Percentiles rank a stretch among this genome's conserved stretches.
These are phyloP conservation scores for Aspergillus melleus DNA, from an alignment of 2,329 filamentous ascomycete species.

Conservation along the genomic window DNA sequence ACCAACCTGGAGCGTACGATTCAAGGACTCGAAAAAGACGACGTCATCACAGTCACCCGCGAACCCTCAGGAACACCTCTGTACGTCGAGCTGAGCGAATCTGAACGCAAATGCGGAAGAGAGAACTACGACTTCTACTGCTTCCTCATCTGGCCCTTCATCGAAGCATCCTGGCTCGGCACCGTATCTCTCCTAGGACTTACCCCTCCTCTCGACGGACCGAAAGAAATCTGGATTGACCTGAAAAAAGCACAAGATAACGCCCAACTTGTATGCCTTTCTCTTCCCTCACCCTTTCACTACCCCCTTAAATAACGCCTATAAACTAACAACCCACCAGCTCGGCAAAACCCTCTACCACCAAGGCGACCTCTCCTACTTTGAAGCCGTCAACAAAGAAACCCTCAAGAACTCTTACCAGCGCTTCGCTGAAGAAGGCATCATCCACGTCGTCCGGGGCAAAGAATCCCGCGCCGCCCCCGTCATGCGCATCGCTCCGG, in stretches of 20 bases:
- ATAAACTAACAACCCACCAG: slow-evolving; percentile 42
- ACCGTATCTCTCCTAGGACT: slow-evolving; percentile 85
- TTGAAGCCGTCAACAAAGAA: slow-evolving; percentile 98
- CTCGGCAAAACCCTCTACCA: slow-evolving; percentile 96
- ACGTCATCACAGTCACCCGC: slow-evolving; percentile 69
- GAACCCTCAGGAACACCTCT: slow-evolving; percentile 56
- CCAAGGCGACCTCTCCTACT: slow-evolving; percentile 94
- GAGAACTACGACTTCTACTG: slow-evolving; percentile 99
- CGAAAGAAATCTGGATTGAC: slow-evolving; percentile 76
- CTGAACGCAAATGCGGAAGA: slow-evolving; percentile 74
- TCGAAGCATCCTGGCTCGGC: slow-evolving; percentile 90
- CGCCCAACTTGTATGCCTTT: slow-evolving; percentile 68
- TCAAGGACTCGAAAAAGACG: slow-evolving; percentile 72
- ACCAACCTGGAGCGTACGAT: slow-evolving; percentile 81
- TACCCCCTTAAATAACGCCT: neutral
- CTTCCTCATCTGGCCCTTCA: slow-evolving; percentile 97
- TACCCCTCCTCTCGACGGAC: slow-evolving; percentile 64
- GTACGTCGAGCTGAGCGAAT: slow-evolving; percentile 71
- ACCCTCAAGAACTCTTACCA: slow-evolving; percentile 91
- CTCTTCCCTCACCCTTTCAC: accelerated
- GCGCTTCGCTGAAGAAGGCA: slow-evolving; percentile 86
- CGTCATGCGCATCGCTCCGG: slow-evolving; percentile 65
- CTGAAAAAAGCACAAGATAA: slow-evolving; percentile 74
- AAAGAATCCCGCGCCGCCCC: slow-evolving; percentile 52
- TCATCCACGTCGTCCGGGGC: slow-evolving; percentile 70